These are phyloP conservation scores for Cercospora sp. DNA, from an alignment of 2,329 filamentous ascomycete species.

Conservation along the genomic window DNA sequence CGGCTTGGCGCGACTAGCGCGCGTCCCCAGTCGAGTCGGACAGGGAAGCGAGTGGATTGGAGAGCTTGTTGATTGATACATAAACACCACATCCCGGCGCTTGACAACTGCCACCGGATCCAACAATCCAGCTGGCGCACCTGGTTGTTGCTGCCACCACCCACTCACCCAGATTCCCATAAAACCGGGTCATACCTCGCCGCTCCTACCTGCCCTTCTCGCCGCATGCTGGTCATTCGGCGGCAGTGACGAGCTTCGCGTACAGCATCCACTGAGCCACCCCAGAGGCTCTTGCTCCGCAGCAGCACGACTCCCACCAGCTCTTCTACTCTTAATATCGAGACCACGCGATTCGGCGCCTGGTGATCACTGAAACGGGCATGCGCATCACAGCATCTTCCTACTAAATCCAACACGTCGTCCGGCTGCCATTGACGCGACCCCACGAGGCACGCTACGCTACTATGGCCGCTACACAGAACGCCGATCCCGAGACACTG, in stretches of 20 bases:
- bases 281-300: background rate
- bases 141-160: background rate
- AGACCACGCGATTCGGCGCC: background rate
- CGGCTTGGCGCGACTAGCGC: background rate
- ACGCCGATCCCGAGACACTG: slow-evolving; percentile 79
- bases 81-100: slow-evolving; percentile 13
- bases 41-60: slow-evolving; percentile 3
- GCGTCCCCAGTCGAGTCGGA: background rate
- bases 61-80: slow-evolving; percentile 1
- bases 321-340: background rate
- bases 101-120: background rate
- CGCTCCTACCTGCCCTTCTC: background rate
- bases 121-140: slow-evolving; percentile 3
- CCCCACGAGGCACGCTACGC: slow-evolving; percentile 2
- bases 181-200: background rate
- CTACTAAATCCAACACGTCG: background rate
- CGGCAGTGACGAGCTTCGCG: slow-evolving; percentile 6
- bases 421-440: slow-evolving; percentile 11
- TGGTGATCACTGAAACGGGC: background rate
- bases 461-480: slow-evolving; percentile 33
- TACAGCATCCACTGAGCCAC: background rate
- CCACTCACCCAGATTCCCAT: background rate
- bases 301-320: background rate
- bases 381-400: background rate
- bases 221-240: slow-evolving; percentile 13